phyloP scores from a whole-genome alignment of 306 rosid species.

The Vachellia collinsii region DNA sequence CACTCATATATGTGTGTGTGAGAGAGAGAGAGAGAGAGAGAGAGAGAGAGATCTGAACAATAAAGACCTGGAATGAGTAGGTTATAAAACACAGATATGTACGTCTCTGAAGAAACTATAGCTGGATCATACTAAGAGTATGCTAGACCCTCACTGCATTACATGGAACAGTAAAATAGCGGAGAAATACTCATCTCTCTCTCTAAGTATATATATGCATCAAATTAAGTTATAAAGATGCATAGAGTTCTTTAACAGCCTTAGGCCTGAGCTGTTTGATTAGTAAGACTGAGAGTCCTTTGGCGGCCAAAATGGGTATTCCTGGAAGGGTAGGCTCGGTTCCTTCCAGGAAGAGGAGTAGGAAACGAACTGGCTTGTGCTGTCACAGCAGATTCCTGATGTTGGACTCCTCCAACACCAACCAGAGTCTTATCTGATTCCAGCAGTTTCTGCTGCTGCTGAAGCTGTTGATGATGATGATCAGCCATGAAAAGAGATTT shows the following conservation, averaged over 20 bases:
- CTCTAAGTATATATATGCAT: no score
- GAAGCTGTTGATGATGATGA: not conserved
- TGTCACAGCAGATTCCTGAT: not conserved
- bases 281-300: not conserved
- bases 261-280: not conserved
- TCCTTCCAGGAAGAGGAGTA: constrained; percentile 17
- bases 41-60: no score
- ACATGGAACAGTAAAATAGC: no score
- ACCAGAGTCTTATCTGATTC: not conserved
- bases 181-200: not conserved
- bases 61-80: no score
- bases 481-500: not conserved
- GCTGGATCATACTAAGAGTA: not conserved
- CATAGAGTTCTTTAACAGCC: not conserved
- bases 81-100: not conserved
- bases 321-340: not conserved
- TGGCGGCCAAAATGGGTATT: not conserved
- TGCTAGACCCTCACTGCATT: not conserved
- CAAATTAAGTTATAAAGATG: not conserved
- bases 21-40: no score
- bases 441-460: not conserved
- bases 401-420: not conserved
- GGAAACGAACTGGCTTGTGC: not conserved
- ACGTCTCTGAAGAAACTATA: no score
- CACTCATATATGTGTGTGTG: no score